Evolutionary conservation across 139 green algal species (phyloP), one percentile per base, ranked within the genome.

Genomic region (Chlorella sp.): DNA sequence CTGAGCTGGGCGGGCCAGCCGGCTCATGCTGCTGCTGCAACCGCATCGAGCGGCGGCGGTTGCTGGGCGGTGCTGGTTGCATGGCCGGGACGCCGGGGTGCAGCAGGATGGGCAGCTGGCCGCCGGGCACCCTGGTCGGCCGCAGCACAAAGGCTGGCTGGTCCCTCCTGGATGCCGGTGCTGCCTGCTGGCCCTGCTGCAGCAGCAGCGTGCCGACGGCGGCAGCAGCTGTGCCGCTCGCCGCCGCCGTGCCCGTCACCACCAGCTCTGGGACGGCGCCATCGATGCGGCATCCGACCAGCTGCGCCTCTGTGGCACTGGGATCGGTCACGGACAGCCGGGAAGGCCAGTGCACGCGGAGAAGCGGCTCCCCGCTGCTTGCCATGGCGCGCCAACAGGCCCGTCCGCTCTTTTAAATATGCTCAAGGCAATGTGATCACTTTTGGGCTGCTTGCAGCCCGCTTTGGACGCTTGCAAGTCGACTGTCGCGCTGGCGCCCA

Each of bases 61-160:
- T 68, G 76, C 36, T 19, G 3, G 56, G 14, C 2, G 54, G 36
- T 28, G 76, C 9, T 8, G n/a, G 20, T 16, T 8, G 7, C 1
- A 43, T 26, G 56, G 48, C 19, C 34, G 36, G 51, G 51, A 11
- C 2, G 51, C 11, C 51, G 9, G 51, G 36, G 19, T 43, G 58
- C 58, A 83, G 41, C 17, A 62, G 36, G 24, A 83, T 58, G 40
- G 77, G 77, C 40, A 83, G 41, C 30, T 38, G 30, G 28, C 76
- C 56, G 19, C 76, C 76, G 3, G 54, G 54, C 30, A n/a, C 76
- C 30, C 28, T 19, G 13, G 73, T 60, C 13, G 30, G 44, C 44
- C 34, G 44, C 73, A 79, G 17, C 11, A 64, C 4, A 46, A 38
- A 79, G 69, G 19, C 28, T 40, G 69, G 69, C 0, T 60, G 70